These are phyloP conservation scores for Globisporangium recalcitrans DNA, from an alignment of 352 stramenopile species.

Conservation along the genomic window DNA sequence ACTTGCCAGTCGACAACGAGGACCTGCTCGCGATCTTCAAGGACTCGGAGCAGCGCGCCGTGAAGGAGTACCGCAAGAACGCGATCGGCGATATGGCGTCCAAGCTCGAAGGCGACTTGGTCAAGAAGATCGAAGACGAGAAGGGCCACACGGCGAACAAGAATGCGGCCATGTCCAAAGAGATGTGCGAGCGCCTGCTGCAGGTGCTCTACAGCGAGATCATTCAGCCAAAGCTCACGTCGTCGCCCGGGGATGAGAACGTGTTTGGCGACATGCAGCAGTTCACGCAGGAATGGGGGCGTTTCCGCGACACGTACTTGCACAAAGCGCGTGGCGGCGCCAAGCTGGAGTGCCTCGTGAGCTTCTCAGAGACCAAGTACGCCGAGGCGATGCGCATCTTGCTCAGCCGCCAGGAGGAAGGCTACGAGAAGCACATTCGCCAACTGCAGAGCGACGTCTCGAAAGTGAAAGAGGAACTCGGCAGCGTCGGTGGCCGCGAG, in stretches of 20 bases:
- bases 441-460: constrained; percentile 63
- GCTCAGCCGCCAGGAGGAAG: constrained; percentile 77
- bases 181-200: constrained; percentile 75
- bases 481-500: constrained; percentile 68
- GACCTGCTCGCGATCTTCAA: constrained; percentile 55
- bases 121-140: constrained; percentile 67
- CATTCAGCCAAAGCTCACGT: constrained; percentile 74
- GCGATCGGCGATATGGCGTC: constrained; percentile 63
- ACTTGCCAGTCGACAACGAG: constrained; percentile 68
- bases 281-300: constrained; percentile 63
- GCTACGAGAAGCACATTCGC: constrained; percentile 83
- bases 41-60: constrained; percentile 43
- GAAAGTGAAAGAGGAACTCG: constrained; percentile 80
- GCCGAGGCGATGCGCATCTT: constrained; percentile 80
- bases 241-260: constrained; percentile 38
- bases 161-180: constrained; percentile 60
- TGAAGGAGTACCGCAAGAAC: constrained; percentile 50
- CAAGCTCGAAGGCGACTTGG: constrained; percentile 61
- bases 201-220: constrained; percentile 78
- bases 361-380: constrained; percentile 77
- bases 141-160: constrained; percentile 36
- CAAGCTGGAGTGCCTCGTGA: constrained; percentile 69
- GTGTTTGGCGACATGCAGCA: constrained; percentile 77
- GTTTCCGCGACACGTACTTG: constrained; percentile 72
- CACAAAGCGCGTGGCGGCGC: constrained; percentile 60